Conservation (phyloP, 176 grass and related monocot species). For the Rhynchospora pubera region DNA sequence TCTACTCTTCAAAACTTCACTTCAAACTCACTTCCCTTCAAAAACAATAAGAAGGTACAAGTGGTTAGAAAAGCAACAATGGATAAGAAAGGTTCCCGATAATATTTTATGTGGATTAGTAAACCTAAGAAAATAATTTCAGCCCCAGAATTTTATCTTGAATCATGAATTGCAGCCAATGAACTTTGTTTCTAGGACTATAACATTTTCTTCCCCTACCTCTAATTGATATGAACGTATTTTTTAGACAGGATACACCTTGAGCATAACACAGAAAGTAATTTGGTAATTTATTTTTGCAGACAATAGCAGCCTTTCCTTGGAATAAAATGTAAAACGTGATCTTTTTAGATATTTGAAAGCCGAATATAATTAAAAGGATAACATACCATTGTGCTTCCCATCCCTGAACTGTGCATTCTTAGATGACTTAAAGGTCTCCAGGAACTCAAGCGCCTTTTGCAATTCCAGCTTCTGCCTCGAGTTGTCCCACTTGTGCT, state of each 20-base stretch:
- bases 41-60: not conserved
- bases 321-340: not conserved
- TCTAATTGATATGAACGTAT: not conserved
- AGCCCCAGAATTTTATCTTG: not conserved
- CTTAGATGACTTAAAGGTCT: conserved; percentile 87
- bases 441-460: conserved; percentile 68
- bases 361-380: not conserved
- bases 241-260: not conserved
- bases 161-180: not conserved
- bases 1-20: not conserved
- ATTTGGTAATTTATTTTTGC: not conserved
- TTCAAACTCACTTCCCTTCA: conserved; percentile 18
- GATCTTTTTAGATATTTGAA: not conserved
- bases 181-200: not conserved
- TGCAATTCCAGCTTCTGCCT: conserved; percentile 55
- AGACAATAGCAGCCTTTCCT: not conserved
- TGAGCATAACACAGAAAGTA: not conserved
- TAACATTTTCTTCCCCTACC: not conserved
- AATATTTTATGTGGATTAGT: not conserved
- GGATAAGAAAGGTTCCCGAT: not conserved
- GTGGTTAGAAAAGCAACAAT: not conserved
- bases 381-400: conserved; percentile 62
- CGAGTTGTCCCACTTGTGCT: conserved; percentile 78
- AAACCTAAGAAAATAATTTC: not conserved
- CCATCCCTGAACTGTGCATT: conserved; percentile 89